These are phyloP conservation scores for Cutaneotrichosporon cavernicola DNA, from an alignment of 1,284 basidiomycete species.

Conservation along the genomic window DNA sequence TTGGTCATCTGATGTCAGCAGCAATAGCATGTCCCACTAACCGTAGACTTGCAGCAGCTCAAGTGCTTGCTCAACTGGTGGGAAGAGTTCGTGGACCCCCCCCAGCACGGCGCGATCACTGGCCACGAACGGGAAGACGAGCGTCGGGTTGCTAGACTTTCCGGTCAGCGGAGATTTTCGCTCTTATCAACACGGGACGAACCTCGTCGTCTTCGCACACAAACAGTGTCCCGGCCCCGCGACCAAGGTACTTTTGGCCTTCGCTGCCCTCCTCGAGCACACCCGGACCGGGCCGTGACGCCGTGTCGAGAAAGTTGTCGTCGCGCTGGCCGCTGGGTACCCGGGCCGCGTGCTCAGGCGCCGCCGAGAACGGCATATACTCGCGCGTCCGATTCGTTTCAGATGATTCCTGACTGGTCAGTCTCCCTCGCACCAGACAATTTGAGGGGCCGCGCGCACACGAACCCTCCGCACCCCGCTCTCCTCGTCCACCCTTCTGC, in stretches of 20 bases:
- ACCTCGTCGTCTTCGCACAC: constrained; percentile 27
- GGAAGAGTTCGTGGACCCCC: constrained; percentile 22
- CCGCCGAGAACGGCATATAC: constrained; percentile 23
- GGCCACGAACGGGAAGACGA: constrained; percentile 25
- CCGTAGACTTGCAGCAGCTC: constrained; percentile 20
- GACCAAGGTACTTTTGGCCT: constrained; percentile 26
- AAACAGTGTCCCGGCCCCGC: constrained; percentile 30
- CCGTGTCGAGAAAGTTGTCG: constrained; percentile 23
- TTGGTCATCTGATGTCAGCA: constrained; percentile 17
- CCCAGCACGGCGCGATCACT: constrained; percentile 14
- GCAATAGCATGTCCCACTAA: background rate
- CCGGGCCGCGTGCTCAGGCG: constrained; percentile 15
- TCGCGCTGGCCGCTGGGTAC: constrained; percentile 16
- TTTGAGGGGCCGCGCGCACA: background rate
- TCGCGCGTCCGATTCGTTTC: constrained; percentile 8
- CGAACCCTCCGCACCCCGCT: background rate
- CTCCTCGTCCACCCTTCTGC: background rate
- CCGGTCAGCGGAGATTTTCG: constrained; percentile 19
- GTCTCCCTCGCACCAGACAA: background rate
- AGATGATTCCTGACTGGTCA: background rate
- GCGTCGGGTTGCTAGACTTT: constrained; percentile 17
- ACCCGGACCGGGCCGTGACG: constrained; percentile 17
- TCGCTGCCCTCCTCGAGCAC: constrained; percentile 21
- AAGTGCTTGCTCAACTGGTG: constrained; percentile 18
- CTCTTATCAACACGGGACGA: background rate